These are phyloP conservation scores for Grosmannia huntii DNA, from an alignment of 2,329 filamentous ascomycete genomes.

Conservation along the genomic window DNA sequence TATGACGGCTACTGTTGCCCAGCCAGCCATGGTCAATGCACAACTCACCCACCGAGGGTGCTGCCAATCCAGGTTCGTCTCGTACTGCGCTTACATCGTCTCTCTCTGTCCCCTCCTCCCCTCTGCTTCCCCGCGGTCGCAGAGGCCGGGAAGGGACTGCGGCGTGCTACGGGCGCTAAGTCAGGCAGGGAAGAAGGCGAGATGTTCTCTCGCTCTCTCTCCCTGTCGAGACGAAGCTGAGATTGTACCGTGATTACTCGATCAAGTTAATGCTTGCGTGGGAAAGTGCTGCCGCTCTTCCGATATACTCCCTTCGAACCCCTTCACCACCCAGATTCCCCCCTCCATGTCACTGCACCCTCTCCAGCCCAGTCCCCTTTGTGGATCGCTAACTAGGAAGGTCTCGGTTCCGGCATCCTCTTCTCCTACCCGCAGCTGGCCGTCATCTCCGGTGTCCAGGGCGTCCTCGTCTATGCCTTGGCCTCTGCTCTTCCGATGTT, in stretches of 20 bases:
- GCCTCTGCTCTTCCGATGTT: constrained; percentile 60
- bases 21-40: background rate
- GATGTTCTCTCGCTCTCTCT: background rate
- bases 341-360: constrained; percentile 1
- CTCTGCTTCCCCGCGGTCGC: background rate
- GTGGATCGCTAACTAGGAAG: constrained; percentile 39
- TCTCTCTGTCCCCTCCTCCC: constrained; percentile 7
- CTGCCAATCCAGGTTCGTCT: constrained; percentile 9
- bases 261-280: constrained; percentile 99
- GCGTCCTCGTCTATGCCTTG: constrained; percentile 63
- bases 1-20: background rate
- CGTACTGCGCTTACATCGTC: constrained; percentile 7
- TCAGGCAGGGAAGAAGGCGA: constrained; percentile 26
- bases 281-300: constrained; percentile 84
- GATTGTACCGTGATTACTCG: constrained; percentile 93
- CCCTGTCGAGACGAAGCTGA: constrained; percentile 56
- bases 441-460: constrained; percentile 67
- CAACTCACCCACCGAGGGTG: background rate
- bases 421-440: constrained; percentile 74
- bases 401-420: constrained; percentile 70
- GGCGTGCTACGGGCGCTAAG: constrained; percentile 82
- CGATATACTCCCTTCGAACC: constrained; percentile 5
- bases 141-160: constrained; percentile 23
- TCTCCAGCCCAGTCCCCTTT: constrained; percentile 7
- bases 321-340: constrained; percentile 12